Conservation (phyloP, 2,329 filamentous ascomycete species). For the Exutisphaerella laricina region DNA sequence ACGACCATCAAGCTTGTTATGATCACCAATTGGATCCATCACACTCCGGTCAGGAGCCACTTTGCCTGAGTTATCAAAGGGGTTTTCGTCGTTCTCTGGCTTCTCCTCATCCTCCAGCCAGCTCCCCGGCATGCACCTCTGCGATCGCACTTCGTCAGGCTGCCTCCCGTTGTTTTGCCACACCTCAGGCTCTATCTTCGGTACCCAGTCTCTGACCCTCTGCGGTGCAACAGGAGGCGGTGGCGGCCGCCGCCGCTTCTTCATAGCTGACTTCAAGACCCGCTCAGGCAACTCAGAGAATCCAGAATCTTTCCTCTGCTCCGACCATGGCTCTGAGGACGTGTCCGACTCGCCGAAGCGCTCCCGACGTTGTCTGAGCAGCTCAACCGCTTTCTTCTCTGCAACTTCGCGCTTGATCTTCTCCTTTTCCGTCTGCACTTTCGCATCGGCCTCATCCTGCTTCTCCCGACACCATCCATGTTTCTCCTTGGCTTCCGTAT, state of each 20-base stretch:
- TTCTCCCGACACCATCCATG: neutral
- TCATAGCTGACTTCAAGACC: neutral
- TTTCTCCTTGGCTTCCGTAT: neutral
- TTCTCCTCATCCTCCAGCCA: too few relatives aligned
- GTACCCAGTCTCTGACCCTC: too few relatives aligned
- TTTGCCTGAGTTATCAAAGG: too few relatives aligned
- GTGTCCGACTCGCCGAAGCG: neutral
- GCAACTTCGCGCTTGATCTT: neutral
- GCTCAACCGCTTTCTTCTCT: neutral
- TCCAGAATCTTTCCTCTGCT: neutral
- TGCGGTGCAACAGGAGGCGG: neutral
- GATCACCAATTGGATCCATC: neutral
- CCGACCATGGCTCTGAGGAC: neutral
- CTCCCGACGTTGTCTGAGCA: neutral
- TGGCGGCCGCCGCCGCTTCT: neutral
- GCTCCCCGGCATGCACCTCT: too few relatives aligned
- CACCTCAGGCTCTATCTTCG: too few relatives aligned
- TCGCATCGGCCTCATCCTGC: neutral
- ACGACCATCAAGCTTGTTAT: neutral
- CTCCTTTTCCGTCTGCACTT: neutral
- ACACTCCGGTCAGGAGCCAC: neutral
- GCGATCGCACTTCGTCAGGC: too few relatives aligned
- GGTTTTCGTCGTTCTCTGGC: too few relatives aligned
- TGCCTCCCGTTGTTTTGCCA: too few relatives aligned
- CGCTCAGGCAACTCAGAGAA: neutral